Base-by-base conservation (phyloP, 805 yeast species). In the Wickerhamomyces hampshirensis region DNA sequence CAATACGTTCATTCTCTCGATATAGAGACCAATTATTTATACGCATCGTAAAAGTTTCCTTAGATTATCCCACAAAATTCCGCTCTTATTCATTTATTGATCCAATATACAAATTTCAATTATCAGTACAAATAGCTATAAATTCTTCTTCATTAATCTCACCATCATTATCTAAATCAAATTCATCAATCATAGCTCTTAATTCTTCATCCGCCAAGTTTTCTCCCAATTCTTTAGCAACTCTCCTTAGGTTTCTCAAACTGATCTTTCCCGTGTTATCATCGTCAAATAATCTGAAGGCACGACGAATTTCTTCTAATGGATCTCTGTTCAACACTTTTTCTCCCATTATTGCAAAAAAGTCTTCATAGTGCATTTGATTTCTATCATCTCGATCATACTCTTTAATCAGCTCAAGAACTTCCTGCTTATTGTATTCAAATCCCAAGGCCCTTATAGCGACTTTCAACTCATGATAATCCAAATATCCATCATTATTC, bases 101-200 rank as follows among this genome's bases (percentile, higher is more conserved):
- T n/a, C n/a, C 24, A 8, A 11, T 8, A 21, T 21, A 21, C 11
- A 15, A 23, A 2, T 18, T 9, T 50, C 54, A 75, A 45, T 68
- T 73, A 50, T 87, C 95, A 14, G 86, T 78, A 58, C 96, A 87
- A 28, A 88, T 86, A 40, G 84, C 84, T 42, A 87, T 84, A 55
- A 89, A 88, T 62, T 89, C 97, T 44, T 85, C 86, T 54, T 85
- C 94, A 53, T 82, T 82, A 47, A 88, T 89, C 47, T 85, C 96
- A 34, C 98, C 98, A 59, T 93, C 98, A 38, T 86, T 95, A 57
- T 93, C 97, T 34, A 89, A 64, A 62, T 93, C 99, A 56, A 93
- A 93, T 59, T 91, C 98, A 43, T 89, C 96, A 46, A 93, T 93
- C 98, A 93, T 93, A 5, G 97, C 97, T 47, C 84, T 73, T 34